Conservation (phyloP, 1,139 yeast genomes). For the Arxiozyma telluris region DNA sequence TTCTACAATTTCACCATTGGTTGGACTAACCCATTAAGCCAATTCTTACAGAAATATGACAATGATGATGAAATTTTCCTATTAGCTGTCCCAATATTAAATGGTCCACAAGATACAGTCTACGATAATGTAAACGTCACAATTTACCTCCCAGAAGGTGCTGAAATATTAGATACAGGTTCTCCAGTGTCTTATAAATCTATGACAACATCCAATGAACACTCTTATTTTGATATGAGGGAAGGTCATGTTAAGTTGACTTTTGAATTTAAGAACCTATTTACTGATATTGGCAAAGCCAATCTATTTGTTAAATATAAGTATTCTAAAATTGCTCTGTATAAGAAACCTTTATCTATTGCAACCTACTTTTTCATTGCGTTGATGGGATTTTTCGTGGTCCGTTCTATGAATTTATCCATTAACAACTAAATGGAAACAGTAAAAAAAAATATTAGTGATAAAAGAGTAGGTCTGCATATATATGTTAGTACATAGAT, state of each 20-base stretch:
- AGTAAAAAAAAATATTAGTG: neutral
- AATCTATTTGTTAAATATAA: conserved; percentile 56
- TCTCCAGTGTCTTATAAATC: conserved; percentile 45
- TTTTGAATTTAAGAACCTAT: conserved; percentile 50
- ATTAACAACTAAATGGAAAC: conserved; percentile 5
- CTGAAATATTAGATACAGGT: conserved; percentile 50
- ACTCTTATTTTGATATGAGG: conserved; percentile 66
- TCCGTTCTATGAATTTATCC: conserved; percentile 27
- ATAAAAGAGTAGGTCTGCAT: no score
- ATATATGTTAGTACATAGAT: neutral
- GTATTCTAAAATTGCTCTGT: conserved; percentile 45
- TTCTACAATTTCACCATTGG: conserved; percentile 90
- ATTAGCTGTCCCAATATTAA: conserved; percentile 60
- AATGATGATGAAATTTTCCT: conserved; percentile 46
- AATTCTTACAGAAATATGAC: conserved; percentile 40
- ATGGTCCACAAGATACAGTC: conserved; percentile 59
- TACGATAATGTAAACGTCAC: conserved; percentile 56
- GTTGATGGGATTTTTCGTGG: conserved; percentile 47
- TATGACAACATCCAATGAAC: conserved; percentile 37
- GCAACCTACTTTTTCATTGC: conserved; percentile 57
- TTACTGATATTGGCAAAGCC: conserved; percentile 58
- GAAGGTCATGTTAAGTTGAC: conserved; percentile 77
- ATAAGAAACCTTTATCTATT: conserved; percentile 59
- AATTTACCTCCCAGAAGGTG: conserved; percentile 82
- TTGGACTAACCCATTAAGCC: conserved; percentile 59